Evolutionary conservation across 2,329 filamentous ascomycete species (phyloP).

Genomic region (Xylaria sp.): DNA sequence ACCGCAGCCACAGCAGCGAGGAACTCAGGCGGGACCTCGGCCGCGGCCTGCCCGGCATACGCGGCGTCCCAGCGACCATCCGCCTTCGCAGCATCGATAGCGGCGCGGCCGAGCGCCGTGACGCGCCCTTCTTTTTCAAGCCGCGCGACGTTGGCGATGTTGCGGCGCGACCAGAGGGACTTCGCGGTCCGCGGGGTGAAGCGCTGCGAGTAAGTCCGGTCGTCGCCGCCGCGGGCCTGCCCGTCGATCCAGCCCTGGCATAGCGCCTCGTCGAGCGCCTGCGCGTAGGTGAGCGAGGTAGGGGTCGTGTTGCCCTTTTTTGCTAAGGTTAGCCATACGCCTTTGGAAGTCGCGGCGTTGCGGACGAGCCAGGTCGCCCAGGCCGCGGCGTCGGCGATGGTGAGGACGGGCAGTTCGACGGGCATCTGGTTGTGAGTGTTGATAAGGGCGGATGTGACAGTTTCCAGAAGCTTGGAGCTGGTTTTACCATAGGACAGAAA

Average conservation of each 20-base stretch:
- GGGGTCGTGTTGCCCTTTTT: slow-evolving; percentile 44
- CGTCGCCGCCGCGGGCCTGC: slow-evolving; percentile 58
- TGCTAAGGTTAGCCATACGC: slow-evolving; percentile 47
- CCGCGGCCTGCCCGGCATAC: slow-evolving; percentile 62
- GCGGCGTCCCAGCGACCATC: slow-evolving; percentile 70
- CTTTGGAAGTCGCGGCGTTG: slow-evolving; percentile 40
- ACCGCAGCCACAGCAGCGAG: slow-evolving; percentile 42
- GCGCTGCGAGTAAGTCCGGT: slow-evolving; percentile 62
- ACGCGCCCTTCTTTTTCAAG: slow-evolving; percentile 61
- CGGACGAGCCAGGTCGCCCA: slow-evolving; percentile 46
- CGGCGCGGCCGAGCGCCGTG: slow-evolving; percentile 58
- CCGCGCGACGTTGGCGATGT: slow-evolving; percentile 62
- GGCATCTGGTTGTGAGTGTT: slow-evolving; percentile 35
- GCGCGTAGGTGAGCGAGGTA: slow-evolving; percentile 47
- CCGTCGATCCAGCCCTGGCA: slow-evolving; percentile 74
- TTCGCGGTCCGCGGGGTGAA: slow-evolving; percentile 67
- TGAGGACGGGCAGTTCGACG: slow-evolving; percentile 41
- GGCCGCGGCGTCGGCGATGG: slow-evolving; percentile 39
- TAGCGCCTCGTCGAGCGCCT: slow-evolving; percentile 67
- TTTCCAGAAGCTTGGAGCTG: too few relatives aligned
- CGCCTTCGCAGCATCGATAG: slow-evolving; percentile 64
- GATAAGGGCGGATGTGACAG: neutral
- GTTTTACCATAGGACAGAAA: too few relatives aligned
- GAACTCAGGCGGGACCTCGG: slow-evolving; percentile 62
- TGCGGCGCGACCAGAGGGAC: slow-evolving; percentile 70